These are phyloP conservation scores for Naegleria lovaniensis DNA, from an alignment of 208 protist genomes.

Conservation along the genomic window DNA sequence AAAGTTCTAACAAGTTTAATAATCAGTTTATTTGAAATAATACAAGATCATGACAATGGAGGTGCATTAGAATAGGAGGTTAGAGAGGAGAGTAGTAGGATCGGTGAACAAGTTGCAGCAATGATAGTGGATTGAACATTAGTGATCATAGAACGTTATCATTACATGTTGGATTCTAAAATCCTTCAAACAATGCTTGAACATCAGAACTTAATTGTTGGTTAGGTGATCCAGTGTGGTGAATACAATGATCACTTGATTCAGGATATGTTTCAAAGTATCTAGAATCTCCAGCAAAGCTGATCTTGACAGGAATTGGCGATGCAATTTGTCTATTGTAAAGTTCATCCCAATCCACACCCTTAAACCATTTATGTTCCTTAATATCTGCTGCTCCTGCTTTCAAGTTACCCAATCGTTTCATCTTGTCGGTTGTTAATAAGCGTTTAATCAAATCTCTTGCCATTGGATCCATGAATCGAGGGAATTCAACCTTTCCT, in stretches of 20 bases:
- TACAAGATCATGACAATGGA: too few relatives aligned
- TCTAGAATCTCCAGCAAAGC: neutral
- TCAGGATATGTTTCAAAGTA: constrained; percentile 26
- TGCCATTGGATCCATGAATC: constrained; percentile 55
- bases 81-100: too few relatives aligned
- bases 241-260: neutral
- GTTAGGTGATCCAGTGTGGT: neutral
- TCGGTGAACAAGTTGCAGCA: too few relatives aligned
- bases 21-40: too few relatives aligned
- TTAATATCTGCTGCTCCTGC: constrained; percentile 85
- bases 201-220: neutral
- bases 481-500: constrained; percentile 66
- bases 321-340: neutral
- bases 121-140: too few relatives aligned
- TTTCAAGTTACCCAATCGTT: constrained; percentile 69
- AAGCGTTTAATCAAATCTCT: constrained; percentile 62
- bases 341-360: constrained; percentile 73
- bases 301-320: constrained; percentile 6
- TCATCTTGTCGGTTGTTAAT: constrained; percentile 56
- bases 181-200: constrained; percentile 21
- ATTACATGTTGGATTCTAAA: neutral
- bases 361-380: constrained; percentile 87
- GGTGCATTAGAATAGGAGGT: too few relatives aligned
- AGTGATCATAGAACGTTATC: neutral
- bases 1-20: too few relatives aligned